phyloP scores from a whole-genome alignment of 2,329 filamentous ascomycete genomes.

The Didymella pinodella region DNA sequence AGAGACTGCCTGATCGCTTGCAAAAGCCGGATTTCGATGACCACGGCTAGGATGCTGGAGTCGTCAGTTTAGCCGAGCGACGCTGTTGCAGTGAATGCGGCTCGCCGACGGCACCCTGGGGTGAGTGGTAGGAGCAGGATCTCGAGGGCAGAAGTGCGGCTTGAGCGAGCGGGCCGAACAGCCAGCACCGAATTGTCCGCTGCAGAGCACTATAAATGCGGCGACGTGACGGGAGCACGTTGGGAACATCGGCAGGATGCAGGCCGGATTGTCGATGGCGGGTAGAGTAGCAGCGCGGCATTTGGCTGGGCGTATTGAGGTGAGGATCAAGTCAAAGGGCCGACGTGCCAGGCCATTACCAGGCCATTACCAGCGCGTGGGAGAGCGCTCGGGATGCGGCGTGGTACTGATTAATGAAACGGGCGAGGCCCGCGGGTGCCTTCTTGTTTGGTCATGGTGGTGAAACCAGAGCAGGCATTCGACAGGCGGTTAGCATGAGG shows the following conservation, averaged over 20 bases:
- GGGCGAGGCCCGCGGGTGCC: constrained; percentile 32
- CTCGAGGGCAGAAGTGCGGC: constrained; percentile 11
- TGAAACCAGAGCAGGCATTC: constrained; percentile 25
- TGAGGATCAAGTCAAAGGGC: constrained; percentile 18
- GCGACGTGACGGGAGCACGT: constrained; percentile 2
- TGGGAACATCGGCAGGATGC: constrained; percentile 14
- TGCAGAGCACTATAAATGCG: constrained; percentile 10
- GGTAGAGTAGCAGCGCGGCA: constrained; percentile 8
- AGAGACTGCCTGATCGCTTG: constrained; percentile 18
- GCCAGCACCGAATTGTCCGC: constrained; percentile 23
- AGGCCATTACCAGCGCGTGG: constrained; percentile 3
- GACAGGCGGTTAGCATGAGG: constrained; percentile 39
- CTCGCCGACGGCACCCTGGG: constrained; percentile 11
- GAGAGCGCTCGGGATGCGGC: constrained; percentile 23
- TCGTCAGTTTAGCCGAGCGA: constrained; percentile 30
- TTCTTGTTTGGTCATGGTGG: constrained; percentile 37
- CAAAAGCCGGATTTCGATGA: constrained; percentile 17
- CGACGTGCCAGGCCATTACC: constrained; percentile 7
- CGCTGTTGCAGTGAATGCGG: constrained; percentile 9
- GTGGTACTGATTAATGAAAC: constrained; percentile 36
- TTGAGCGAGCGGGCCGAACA: constrained; percentile 31
- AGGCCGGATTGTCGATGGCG: constrained; percentile 9
- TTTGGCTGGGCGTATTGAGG: constrained; percentile 13
- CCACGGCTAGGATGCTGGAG: constrained; percentile 27
- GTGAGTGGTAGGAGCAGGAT: constrained; percentile 3